Evolutionary conservation across 352 stramenopile species (phyloP).

Genomic region (Globisporangium sylvaticum): DNA sequence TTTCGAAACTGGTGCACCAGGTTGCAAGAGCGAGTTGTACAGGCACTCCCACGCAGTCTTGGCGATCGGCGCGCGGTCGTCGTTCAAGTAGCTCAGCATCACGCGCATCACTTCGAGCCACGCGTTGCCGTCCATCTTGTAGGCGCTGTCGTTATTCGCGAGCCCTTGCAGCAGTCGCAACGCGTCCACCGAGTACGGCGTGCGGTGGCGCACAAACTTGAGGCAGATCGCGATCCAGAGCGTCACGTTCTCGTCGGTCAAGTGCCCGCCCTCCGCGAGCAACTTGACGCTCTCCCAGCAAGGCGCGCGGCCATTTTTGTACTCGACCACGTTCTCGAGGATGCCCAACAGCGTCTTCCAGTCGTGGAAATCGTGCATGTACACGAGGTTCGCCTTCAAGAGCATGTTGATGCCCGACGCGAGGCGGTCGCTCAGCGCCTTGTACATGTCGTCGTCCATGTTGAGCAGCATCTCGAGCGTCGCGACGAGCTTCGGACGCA

Average conservation of each 20-base stretch:
- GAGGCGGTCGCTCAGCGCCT: slow-evolving; percentile 73
- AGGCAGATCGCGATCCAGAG: slow-evolving; percentile 82
- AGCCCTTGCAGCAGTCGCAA: slow-evolving; percentile 69
- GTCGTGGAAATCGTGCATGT: slow-evolving; percentile 85
- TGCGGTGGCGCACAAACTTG: slow-evolving; percentile 72
- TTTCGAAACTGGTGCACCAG: slow-evolving; percentile 60
- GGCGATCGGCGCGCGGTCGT: slow-evolving; percentile 69
- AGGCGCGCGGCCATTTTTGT: slow-evolving; percentile 62
- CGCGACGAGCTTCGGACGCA: slow-evolving; percentile 76
- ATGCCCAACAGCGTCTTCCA: slow-evolving; percentile 74
- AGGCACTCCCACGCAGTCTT: slow-evolving; percentile 85
- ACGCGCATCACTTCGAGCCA: slow-evolving; percentile 86
- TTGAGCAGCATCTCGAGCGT: slow-evolving; percentile 69
- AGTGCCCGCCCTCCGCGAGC: slow-evolving; percentile 59
- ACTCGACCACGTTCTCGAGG: slow-evolving; percentile 72
- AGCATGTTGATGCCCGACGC: slow-evolving; percentile 80
- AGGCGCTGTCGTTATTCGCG: slow-evolving; percentile 68
- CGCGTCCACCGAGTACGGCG: slow-evolving; percentile 71
- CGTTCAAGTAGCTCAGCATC: slow-evolving; percentile 81
- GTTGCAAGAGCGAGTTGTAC: slow-evolving; percentile 75
- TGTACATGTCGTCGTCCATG: slow-evolving; percentile 82
- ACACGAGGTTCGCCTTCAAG: slow-evolving; percentile 84
- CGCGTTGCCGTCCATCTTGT: slow-evolving; percentile 64
- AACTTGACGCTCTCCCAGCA: slow-evolving; percentile 80
- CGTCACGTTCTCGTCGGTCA: slow-evolving; percentile 76